Evolutionary conservation across 2,329 filamentous ascomycete species (phyloP).

Genomic region (Neofusicoccum parvum): DNA sequence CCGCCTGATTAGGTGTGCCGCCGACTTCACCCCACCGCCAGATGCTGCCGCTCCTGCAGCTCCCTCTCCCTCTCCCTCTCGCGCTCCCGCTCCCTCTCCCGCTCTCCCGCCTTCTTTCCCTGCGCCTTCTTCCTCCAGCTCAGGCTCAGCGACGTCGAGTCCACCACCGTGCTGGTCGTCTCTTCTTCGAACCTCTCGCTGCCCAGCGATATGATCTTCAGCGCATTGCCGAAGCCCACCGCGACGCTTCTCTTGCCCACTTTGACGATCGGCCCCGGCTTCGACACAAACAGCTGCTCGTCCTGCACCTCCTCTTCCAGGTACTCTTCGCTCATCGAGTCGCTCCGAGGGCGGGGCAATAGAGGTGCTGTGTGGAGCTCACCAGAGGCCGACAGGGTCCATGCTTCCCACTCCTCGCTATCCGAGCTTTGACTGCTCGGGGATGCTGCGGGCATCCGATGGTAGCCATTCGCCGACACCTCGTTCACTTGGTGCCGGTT

Average conservation of each 20-base stretch:
- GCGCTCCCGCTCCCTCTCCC: constrained; percentile 4
- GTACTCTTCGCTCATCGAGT: constrained; percentile 28
- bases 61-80: not conserved
- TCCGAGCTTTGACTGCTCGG: constrained; percentile 24
- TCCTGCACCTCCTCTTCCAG: constrained; percentile 47
- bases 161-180: constrained; percentile 13
- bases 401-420: constrained; percentile 55
- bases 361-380: constrained; percentile 47
- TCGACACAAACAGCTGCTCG: constrained; percentile 64
- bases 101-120: constrained; percentile 12
- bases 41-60: constrained; percentile 3
- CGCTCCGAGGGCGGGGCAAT: constrained; percentile 15
- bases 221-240: constrained; percentile 70
- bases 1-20: not conserved
- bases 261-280: constrained; percentile 64
- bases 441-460: not conserved
- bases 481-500: not conserved
- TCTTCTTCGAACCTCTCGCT: constrained; percentile 62
- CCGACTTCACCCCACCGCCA: constrained; percentile 9
- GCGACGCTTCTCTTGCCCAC: constrained; percentile 68
- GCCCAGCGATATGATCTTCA: constrained; percentile 71
- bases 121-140: constrained; percentile 19
- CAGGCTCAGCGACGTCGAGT: constrained; percentile 15
- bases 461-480: not conserved
- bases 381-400: constrained; percentile 52